Conservation (phyloP, 1,284 basidiomycete species). For the Calocybe gambosa region DNA sequence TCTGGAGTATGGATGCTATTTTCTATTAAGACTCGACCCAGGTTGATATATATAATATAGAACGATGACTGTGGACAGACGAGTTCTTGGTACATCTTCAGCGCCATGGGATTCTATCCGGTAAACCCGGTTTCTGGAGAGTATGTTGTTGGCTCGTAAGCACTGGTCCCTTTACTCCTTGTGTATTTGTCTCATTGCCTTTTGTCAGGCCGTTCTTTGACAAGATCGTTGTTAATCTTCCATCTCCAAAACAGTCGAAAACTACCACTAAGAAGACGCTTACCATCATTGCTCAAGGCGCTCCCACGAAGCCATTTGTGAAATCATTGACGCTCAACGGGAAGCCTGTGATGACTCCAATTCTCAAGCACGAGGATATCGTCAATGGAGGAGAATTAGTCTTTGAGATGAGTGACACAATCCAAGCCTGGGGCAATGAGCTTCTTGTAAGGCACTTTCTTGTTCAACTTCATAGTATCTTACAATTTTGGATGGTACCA, state of each 20-base stretch:
- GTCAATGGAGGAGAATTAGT: conserved; percentile 47
- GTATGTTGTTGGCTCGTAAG: conserved; percentile 68
- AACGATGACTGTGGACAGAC: conserved; percentile 90
- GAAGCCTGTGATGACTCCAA: conserved; percentile 29
- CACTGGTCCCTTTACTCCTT: conserved; percentile 17
- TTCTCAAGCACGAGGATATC: conserved; percentile 56
- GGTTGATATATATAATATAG: conserved; percentile 26
- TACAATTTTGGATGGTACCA: neutral
- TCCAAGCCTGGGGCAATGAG: conserved; percentile 32
- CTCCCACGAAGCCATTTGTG: conserved; percentile 52
- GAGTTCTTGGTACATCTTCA: conserved; percentile 84
- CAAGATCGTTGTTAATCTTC: conserved; percentile 50
- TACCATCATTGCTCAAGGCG: conserved; percentile 48
- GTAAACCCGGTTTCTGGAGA: conserved; percentile 73
- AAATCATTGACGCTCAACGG: conserved; percentile 53
- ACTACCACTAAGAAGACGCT: conserved; percentile 25
- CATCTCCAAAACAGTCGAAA: conserved; percentile 21
- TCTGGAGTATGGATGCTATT: conserved; percentile 44
- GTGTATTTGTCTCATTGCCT: neutral
- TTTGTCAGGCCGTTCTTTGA: conserved; percentile 60
- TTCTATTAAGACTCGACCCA: neutral
- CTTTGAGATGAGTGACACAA: conserved; percentile 58
- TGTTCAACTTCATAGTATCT: neutral
- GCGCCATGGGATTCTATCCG: conserved; percentile 81
- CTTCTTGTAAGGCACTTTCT: conserved; percentile 6